Base-by-base conservation (phyloP, 306 rosid species). In the Potentilla sterilis region DNA sequence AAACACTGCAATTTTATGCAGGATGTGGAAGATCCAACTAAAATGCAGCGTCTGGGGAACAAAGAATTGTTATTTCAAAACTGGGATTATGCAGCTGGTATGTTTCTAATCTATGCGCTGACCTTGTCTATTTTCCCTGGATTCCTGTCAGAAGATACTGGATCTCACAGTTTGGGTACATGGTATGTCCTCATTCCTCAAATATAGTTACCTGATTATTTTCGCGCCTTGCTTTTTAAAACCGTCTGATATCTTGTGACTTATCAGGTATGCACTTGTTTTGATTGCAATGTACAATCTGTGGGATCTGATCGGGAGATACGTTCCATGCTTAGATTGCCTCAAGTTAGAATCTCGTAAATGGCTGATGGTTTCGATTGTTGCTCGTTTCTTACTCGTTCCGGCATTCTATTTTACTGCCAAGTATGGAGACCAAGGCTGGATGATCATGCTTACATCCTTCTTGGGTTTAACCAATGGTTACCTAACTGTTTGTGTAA, bases 141-240 rank as follows among this genome's bases (percentile, higher is more conserved):
- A 75, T 94, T 94, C 89, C 77, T 91, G 79, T 90, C 93, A 41
- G 98, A 94, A 81, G 98, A 94, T 73, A 94, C 97, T 5, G 96
- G 97, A 73, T 57, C 81, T 48, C 96, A 94, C 81, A 80, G 92
- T 73, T 78, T 92, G 77, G 97, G 98, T 28, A 37, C 87, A 13
- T 94, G 98, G 98, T 92, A 85, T 57, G 86, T 44, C 34, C 19
- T 59, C 35, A n/a, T 9, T 55, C 4, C 62, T 16, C 14, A 44
- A 67, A 34, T 35, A 57, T 54, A 37, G 38, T 11, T 38, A 13
- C 24, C 35, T 74, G 69, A 38, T 38, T 15, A 65, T 16, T 38
- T 37, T 38, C 18, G 2, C 18, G 47, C 69, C 70, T 41, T 66
- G 34, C 34, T 65, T 38, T 24, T 64, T 16, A 18, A 40, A 15